These are phyloP conservation scores for Claviceps maximensis DNA, from an alignment of 2,329 filamentous ascomycete genomes.

Conservation along the genomic window DNA sequence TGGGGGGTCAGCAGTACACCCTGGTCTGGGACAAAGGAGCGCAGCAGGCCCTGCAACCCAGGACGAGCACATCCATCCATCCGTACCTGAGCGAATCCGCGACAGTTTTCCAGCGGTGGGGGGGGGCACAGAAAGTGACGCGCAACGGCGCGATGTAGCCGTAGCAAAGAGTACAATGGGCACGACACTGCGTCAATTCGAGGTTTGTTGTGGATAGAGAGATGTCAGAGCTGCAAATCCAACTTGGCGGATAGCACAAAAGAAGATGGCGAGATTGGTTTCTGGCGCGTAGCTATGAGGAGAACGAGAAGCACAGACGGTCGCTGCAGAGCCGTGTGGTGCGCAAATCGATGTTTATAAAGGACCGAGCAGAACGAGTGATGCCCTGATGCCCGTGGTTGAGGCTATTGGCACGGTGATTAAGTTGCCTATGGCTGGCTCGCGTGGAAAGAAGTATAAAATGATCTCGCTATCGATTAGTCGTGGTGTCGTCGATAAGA, in stretches of 20 bases:
- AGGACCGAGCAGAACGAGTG: neutral
- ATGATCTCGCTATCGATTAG: neutral
- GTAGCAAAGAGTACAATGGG: neutral
- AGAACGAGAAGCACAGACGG: neutral
- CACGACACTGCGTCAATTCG: neutral
- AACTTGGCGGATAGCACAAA: neutral
- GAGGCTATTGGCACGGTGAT: neutral
- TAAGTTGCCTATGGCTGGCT: neutral
- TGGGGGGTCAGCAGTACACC: conserved; percentile 5
- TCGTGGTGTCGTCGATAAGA: neutral
- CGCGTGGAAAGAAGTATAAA: neutral
- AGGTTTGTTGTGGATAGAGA: neutral
- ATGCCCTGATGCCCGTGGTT: neutral
- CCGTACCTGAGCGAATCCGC: conserved; percentile 5
- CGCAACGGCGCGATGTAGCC: conserved; percentile 1
- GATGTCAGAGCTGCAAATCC: neutral
- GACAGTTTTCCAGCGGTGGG: conserved; percentile 3
- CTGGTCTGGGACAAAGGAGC: conserved; percentile 1
- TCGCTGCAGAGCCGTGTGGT: neutral
- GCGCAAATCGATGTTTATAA: neutral
- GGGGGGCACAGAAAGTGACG: conserved; percentile 2
- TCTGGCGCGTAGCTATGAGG: neutral
- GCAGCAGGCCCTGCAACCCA: conserved; percentile 3
- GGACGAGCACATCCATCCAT: neutral
- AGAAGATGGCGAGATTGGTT: neutral